Evolutionary conservation across 495 filamentous ascomycete genomes (phyloP), one percentile per base, ranked within the genome.

Genomic region (Aspergillus diversus): DNA sequence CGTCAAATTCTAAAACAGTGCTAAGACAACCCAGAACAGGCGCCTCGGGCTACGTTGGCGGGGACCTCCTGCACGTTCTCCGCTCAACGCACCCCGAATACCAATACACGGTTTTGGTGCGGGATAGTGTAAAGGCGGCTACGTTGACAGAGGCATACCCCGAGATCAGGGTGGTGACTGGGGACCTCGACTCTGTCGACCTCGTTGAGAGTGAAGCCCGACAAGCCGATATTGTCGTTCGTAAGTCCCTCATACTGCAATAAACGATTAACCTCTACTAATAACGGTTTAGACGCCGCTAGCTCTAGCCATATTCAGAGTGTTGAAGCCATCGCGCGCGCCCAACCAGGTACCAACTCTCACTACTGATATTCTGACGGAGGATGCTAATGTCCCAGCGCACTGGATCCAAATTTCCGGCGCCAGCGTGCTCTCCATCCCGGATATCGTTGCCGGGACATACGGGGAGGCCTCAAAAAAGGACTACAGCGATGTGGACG

Each of bases 21-120:
- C 50, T 54, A 6, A 54, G 6, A 27, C 35, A 13, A 33, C 12
- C 53, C 39, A 83, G 82, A 31, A 82, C 77, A 16, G 84, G 87
- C 49, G 80, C 76, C 12, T 86, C 80, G 60, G 89, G 89, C 55
- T 92, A 90, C 69, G 87, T 91, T 63, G 89, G 87, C 42, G 88
- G 90, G 16, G 85, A 91, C 65, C 75, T 80, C 43, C 80, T 90
- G 42, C 81, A 85, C 58, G 74, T 72, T 7, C 70, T 91, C 9
- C 67, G 74, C 32, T 68, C 79, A 5, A 73, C 83, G 13, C 83
- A 90, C 64, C 88, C 87, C 0, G 82, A 90, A 11, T 85, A 83
- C 60, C 77, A 87, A 32, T 81, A 83, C 69, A 83, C 82, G 15
- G 75, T 81, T 17, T 72, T 92, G 7, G 82, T 90, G 32, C 82